phyloP scores from a whole-genome alignment of 352 stramenopile genomes.

The Pythium rhizo-oryzae region DNA sequence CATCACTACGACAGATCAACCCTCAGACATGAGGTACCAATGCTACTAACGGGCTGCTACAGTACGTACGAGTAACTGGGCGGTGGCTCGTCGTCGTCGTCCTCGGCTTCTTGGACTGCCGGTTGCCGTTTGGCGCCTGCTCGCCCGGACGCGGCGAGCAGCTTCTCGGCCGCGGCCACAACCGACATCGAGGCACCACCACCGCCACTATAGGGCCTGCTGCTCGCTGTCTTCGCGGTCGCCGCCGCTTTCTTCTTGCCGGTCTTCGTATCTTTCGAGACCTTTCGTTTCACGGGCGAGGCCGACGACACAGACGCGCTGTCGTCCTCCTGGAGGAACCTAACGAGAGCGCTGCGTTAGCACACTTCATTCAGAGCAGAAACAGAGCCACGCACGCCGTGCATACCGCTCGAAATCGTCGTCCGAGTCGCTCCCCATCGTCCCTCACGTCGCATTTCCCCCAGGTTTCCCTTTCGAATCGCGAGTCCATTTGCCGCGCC shows the following conservation, averaged over 20 bases:
- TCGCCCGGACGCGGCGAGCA: slow-evolving; percentile 54
- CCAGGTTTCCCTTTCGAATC: slow-evolving; percentile 9
- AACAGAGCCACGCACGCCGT: background rate
- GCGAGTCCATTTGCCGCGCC: background rate
- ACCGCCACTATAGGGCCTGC: background rate
- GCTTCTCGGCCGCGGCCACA: slow-evolving; percentile 47
- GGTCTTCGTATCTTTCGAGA: slow-evolving; percentile 22
- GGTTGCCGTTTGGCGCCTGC: slow-evolving; percentile 25
- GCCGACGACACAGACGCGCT: slow-evolving; percentile 44
- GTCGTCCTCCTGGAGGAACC: slow-evolving; percentile 64
- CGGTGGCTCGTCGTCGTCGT: slow-evolving; percentile 52
- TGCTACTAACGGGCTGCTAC: background rate
- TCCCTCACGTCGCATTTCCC: slow-evolving; percentile 13
- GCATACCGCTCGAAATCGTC: slow-evolving; percentile 65
- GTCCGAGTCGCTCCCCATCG: slow-evolving; percentile 51
- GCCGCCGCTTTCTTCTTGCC: slow-evolving; percentile 10
- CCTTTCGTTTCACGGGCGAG: slow-evolving; percentile 27
- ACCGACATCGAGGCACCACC: slow-evolving; percentile 36
- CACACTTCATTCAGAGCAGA: background rate
- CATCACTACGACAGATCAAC: slow-evolving; percentile 34
- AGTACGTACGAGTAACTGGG: slow-evolving; percentile 53
- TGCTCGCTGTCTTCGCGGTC: background rate
- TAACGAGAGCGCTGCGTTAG: slow-evolving; percentile 23
- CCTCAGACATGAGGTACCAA: background rate
- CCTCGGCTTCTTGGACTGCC: slow-evolving; percentile 24